Evolutionary conservation across 2,329 filamentous ascomycete species (phyloP).

Genomic region (Hypoxylon rubiginosum): DNA sequence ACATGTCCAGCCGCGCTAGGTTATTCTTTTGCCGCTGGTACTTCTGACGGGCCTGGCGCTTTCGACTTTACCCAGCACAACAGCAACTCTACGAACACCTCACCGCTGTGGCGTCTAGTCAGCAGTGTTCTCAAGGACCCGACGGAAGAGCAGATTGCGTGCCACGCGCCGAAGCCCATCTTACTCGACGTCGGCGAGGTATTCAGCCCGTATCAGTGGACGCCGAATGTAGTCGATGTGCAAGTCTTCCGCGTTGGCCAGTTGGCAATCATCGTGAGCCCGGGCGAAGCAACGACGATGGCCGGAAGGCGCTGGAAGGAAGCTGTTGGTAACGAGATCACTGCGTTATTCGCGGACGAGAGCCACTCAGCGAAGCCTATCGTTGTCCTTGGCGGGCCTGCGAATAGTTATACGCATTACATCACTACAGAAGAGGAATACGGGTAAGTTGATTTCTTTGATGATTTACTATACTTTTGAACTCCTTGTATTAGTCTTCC

Average conservation of each 20-base stretch:
- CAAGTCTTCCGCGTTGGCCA: slow-evolving; percentile 88
- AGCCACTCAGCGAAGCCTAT: slow-evolving; percentile 64
- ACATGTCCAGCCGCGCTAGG: slow-evolving; percentile 92
- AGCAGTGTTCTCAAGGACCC: slow-evolving; percentile 80
- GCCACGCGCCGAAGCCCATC: slow-evolving; percentile 86
- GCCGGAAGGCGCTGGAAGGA: slow-evolving; percentile 87
- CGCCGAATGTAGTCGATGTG: slow-evolving; percentile 90
- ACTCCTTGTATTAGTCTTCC: slow-evolving; percentile 8
- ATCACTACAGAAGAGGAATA: slow-evolving; percentile 86
- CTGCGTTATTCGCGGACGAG: slow-evolving; percentile 59
- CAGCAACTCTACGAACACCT: slow-evolving; percentile 73
- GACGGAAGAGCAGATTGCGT: slow-evolving; percentile 75
- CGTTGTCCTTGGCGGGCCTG: slow-evolving; percentile 89
- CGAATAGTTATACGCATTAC: slow-evolving; percentile 91
- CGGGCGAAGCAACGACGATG: slow-evolving; percentile 94
- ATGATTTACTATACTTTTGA: not conserved
- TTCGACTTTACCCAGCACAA: slow-evolving; percentile 96
- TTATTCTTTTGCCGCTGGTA: slow-evolving; percentile 93
- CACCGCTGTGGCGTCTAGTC: slow-evolving; percentile 83
- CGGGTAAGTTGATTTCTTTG: slow-evolving; percentile 54
- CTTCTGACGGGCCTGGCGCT: slow-evolving; percentile 88
- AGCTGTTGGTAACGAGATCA: slow-evolving; percentile 71
- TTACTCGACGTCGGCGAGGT: slow-evolving; percentile 90
- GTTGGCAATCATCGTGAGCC: slow-evolving; percentile 84
- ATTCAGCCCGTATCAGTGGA: slow-evolving; percentile 84